These are phyloP conservation scores for Crassisporium funariophilum DNA, from an alignment of 768 basidiomycete genomes.

Conservation along the genomic window DNA sequence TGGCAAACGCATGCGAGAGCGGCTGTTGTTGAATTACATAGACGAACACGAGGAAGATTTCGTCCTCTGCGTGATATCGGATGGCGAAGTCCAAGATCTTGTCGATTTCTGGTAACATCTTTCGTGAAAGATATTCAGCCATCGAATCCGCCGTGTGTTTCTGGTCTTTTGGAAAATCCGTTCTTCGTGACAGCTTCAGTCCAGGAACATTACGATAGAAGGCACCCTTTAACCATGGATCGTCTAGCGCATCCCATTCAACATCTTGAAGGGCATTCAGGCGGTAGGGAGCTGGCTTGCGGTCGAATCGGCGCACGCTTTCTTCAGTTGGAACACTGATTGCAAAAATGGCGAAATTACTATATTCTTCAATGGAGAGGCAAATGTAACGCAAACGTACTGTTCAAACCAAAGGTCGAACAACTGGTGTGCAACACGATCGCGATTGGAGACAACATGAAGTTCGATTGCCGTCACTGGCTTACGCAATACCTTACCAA, in stretches of 20 bases:
- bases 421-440: constrained; percentile 63
- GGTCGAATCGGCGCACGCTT: constrained; percentile 47
- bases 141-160: constrained; percentile 31
- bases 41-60: constrained; percentile 54
- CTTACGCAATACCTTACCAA: constrained; percentile 55
- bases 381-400: constrained; percentile 40
- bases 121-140: constrained; percentile 22
- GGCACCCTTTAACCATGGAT: constrained; percentile 29
- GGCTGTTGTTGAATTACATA: constrained; percentile 34
- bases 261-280: constrained; percentile 42
- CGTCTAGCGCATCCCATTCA: constrained; percentile 37
- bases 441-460: constrained; percentile 70
- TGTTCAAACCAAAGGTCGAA: constrained; percentile 72
- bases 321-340: constrained; percentile 50
- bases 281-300: constrained; percentile 42
- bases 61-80: constrained; percentile 55
- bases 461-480: constrained; percentile 58
- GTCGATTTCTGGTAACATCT: constrained; percentile 33
- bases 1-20: constrained; percentile 28
- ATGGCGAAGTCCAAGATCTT: constrained; percentile 42
- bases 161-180: constrained; percentile 15
- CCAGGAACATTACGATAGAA: constrained; percentile 29
- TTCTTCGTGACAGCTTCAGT: constrained; percentile 5
- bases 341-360: neutral
- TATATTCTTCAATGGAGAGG: neutral